Percentiles rank a stretch among this genome's conserved stretches.
These are phyloP conservation scores for Musa troglodytarum DNA, from an alignment of 176 grass and related monocot species.

Conservation along the genomic window DNA sequence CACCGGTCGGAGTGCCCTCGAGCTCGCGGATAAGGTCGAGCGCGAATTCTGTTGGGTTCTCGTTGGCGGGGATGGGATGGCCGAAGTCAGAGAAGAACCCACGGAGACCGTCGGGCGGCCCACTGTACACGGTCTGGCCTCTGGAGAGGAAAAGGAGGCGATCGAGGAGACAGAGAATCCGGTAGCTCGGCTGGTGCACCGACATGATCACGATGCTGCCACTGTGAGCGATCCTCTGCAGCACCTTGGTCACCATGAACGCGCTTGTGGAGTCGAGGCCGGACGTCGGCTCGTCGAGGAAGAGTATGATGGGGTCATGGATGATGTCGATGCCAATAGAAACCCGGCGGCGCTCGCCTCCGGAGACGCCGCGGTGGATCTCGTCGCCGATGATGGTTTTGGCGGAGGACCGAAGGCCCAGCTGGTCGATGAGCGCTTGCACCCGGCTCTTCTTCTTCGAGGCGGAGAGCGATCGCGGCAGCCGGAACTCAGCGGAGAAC, in stretches of 20 bases:
- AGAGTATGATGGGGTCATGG: conserved; percentile 89
- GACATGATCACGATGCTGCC: conserved; percentile 94
- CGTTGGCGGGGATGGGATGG: conserved; percentile 71
- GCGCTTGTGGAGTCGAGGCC: conserved; percentile 98
- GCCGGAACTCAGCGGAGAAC: conserved; percentile 97
- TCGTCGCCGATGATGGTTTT: conserved; percentile 98
- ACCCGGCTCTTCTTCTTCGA: conserved; percentile 83
- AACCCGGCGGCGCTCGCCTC: conserved; percentile 81
- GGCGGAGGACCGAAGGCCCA: conserved; percentile 56
- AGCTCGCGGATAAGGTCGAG: conserved; percentile 88
- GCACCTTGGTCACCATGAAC: conserved; percentile 89
- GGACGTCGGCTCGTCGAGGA: conserved; percentile 95
- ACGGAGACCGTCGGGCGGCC: conserved; percentile 41
- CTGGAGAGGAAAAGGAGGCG: conserved; percentile 87
- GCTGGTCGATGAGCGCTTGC: conserved; percentile 83
- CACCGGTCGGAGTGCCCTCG: conserved; percentile 47
- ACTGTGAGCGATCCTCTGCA: conserved; percentile 86
- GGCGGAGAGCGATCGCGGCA: conserved; percentile 59
- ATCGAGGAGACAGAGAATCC: conserved; percentile 81
- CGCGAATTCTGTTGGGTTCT: conserved; percentile 93
- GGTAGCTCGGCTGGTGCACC: conserved; percentile 97
- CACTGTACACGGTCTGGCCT: conserved; percentile 85
- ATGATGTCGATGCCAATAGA: conserved; percentile 97
- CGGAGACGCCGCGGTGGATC: conserved; percentile 86
- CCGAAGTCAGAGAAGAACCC: conserved; percentile 87